Percentiles rank a stretch among this genome's conserved stretches.
Conservation (phyloP, 2,329 filamentous ascomycete species). For the Pseudonectria buxi region DNA sequence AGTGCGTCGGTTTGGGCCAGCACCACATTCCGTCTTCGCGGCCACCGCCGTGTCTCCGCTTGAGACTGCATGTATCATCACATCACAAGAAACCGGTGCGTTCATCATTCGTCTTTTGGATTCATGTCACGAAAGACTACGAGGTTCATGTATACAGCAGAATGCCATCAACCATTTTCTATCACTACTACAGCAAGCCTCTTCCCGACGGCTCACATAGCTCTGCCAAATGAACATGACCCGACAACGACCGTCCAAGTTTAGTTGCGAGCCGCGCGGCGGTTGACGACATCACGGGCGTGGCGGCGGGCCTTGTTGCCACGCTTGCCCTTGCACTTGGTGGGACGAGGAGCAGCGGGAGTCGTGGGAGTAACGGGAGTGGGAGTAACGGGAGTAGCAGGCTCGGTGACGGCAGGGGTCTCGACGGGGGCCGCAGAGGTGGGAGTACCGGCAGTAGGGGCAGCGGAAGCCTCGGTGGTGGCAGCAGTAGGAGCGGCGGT, state of each 20-base stretch:
- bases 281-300: conserved; percentile 11
- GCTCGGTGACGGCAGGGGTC: conserved; percentile 7
- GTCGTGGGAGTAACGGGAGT: conserved; percentile 1
- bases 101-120: too few species aligned
- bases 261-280: conserved; percentile 12
- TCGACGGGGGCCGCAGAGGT: conserved; percentile 3
- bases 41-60: too few species aligned
- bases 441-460: conserved; percentile 1
- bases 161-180: too few species aligned
- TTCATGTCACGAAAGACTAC: too few species aligned
- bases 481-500: conserved; percentile 7
- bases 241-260: neutral
- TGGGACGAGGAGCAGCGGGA: conserved; percentile 2
- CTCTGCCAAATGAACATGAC: too few species aligned
- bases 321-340: conserved; percentile 16
- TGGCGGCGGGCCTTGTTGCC: conserved; percentile 20
- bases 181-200: too few species aligned
- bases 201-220: too few species aligned
- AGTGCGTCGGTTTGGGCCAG: too few species aligned
- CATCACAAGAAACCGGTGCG: too few species aligned
- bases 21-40: too few species aligned
- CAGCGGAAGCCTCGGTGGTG: conserved; percentile 4
- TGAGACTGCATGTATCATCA: too few species aligned
- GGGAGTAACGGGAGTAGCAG: conserved; percentile 5
- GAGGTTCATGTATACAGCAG: conserved; percentile 23